A percentile compares a stretch with the other conserved stretches of the same genome.
These are phyloP conservation scores for Saccharum officinarum DNA, from an alignment of 176 grass and related monocot species.

Conservation along the genomic window DNA sequence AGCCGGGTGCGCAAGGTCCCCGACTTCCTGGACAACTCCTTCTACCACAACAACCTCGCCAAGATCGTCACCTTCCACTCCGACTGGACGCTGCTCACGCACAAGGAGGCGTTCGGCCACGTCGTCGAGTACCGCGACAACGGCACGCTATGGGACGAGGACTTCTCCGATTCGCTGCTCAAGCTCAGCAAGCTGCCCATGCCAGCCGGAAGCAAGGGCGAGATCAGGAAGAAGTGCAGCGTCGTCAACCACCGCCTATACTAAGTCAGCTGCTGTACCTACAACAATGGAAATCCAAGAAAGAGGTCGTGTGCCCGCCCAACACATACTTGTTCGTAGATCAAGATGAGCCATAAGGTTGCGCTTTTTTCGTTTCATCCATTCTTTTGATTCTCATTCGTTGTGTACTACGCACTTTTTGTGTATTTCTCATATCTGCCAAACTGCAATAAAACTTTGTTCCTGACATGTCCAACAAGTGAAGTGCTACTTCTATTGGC, in stretches of 20 bases:
- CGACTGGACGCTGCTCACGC: conserved; percentile 45
- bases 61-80: conserved; percentile 56
- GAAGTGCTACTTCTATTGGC: not conserved
- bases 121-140: conserved; percentile 43
- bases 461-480: not conserved
- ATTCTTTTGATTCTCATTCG: not conserved
- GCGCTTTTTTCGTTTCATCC: not conserved
- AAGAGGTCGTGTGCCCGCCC: not conserved
- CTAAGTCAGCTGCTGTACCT: not conserved
- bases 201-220: conserved; percentile 50
- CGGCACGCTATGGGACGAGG: conserved; percentile 35
- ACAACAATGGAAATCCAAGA: too few relatives aligned
- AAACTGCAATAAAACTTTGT: not conserved
- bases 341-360: conserved; percentile 1
- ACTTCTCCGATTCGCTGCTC: conserved; percentile 50
- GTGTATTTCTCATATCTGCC: not conserved
- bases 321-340: not conserved
- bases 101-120: conserved; percentile 17
- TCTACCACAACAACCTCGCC: conserved; percentile 45
- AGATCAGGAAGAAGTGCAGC: conserved; percentile 60
- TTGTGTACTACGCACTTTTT: not conserved
- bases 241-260: conserved; percentile 6
- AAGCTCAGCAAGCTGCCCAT: conserved; percentile 61
- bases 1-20: conserved; percentile 42
- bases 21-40: conserved; percentile 40